Evolutionary conservation across 2,329 filamentous ascomycete species (phyloP), one percentile per base, ranked within the genome.

Genomic region (Phialocephala sp.): DNA sequence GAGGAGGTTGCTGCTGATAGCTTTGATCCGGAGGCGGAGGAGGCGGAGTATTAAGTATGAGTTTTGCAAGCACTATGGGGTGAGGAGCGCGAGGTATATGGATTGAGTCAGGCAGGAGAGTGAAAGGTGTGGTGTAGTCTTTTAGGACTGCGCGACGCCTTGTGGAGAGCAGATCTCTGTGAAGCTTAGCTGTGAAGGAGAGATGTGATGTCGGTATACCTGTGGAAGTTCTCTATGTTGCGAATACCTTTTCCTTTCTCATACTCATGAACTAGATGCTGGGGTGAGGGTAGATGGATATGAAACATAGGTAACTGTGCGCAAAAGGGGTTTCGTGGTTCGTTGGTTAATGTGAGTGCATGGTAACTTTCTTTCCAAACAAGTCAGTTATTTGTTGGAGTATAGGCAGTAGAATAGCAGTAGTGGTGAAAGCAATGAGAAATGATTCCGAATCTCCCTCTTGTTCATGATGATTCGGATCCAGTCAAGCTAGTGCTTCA

Each of bases 1-100:
- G 86, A 87, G 75, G 87, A 89, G 78, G 86, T 89, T 71, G 86
- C 85, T 63, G 81, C 79, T 67, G 86, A 89, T 75, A 76, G 73
- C 63, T 74, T 84, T 60, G 85, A 86, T 20, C 78, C 78, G 37
- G 84, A 83, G 57, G 80, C 76, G 59, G 77, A 73, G 41, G 84
- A 85, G 72, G 77, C 77, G 62, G 55, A 57, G 55, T 37, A 57
- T 39, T 57, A 57, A 9, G 55, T 15, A n/a, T n/a, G n/a, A n/a
- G n/a, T n/a, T n/a, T n/a, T n/a, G n/a, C n/a, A n/a, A n/a, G n/a
- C n/a, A n/a, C n/a, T n/a, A n/a, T n/a, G n/a, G n/a, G n/a, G n/a
- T n/a, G n/a, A n/a, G n/a, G n/a, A n/a, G n/a, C n/a, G 52, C 5
- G 52, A 56, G 50, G 50, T 27, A 54, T 18, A 11, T 54, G 20